A percentile compares a stretch with the other conserved stretches of the same genome.
Conservation (phyloP, 805 yeast species). For the Yarrowia sp. region DNA sequence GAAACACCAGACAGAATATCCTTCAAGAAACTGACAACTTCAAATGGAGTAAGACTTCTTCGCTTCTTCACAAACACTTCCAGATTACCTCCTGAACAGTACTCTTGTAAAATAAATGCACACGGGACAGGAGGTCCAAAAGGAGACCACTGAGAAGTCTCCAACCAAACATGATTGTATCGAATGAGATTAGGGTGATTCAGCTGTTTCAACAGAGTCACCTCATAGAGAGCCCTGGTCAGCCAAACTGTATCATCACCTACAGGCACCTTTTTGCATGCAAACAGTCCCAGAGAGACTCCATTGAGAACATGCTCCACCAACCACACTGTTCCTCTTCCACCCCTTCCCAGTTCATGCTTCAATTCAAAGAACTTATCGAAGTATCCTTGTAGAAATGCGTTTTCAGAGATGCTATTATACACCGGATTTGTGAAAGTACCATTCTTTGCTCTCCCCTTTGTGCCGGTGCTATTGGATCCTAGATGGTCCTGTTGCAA, state of each 20-base stretch:
- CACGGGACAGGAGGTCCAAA: constrained; percentile 71
- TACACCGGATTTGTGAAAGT: constrained; percentile 7
- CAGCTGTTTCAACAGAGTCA: constrained; percentile 64
- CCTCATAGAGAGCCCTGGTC: constrained; percentile 76
- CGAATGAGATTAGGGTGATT: constrained; percentile 70
- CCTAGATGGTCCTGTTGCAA: constrained; percentile 5
- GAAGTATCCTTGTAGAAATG: constrained; percentile 85
- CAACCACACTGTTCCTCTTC: constrained; percentile 82
- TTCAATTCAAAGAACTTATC: constrained; percentile 66
- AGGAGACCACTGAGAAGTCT: constrained; percentile 60
- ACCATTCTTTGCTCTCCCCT: neutral
- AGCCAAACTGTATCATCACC: constrained; percentile 78
- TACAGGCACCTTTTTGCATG: constrained; percentile 82
- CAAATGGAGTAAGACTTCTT: constrained; percentile 53
- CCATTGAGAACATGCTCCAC: constrained; percentile 83
- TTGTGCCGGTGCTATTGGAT: neutral
- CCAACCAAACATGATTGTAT: constrained; percentile 93
- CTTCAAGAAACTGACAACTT: constrained; percentile 69
- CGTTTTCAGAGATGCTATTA: constrained; percentile 45
- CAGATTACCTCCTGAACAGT: constrained; percentile 86
- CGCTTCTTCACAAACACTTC: constrained; percentile 62
- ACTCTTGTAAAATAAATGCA: constrained; percentile 83
- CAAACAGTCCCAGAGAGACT: constrained; percentile 76
- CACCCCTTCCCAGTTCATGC: constrained; percentile 75
- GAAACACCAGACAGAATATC: constrained; percentile 75